phyloP scores from a whole-genome alignment of 2,329 filamentous ascomycete species.

The Cladophialophora yegresii region DNA sequence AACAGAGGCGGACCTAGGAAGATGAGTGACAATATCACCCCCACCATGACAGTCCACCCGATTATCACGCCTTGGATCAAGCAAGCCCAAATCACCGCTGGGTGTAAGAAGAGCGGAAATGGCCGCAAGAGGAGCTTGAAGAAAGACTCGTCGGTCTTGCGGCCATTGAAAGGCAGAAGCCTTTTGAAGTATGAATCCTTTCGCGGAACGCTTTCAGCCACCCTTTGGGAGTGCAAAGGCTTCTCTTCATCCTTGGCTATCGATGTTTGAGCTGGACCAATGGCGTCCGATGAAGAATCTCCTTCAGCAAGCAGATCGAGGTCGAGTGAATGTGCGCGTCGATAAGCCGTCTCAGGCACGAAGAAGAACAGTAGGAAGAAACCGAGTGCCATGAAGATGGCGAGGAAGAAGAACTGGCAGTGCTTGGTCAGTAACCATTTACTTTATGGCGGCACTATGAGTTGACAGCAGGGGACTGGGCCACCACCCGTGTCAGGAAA shows the following conservation, averaged over 20 bases:
- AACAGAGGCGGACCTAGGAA: conserved; percentile 79
- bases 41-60: conserved; percentile 93
- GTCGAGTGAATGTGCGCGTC: conserved; percentile 66
- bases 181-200: conserved; percentile 61
- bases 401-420: conserved; percentile 71
- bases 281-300: conserved; percentile 21
- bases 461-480: background rate
- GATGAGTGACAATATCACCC: conserved; percentile 77
- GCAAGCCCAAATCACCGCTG: conserved; percentile 77
- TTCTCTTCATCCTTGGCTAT: conserved; percentile 23
- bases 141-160: conserved; percentile 77
- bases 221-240: conserved; percentile 16
- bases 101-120: conserved; percentile 79
- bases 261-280: conserved; percentile 7
- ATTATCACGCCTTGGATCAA: conserved; percentile 88
- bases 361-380: conserved; percentile 74
- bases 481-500: background rate
- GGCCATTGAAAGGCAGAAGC: conserved; percentile 73
- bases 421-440: conserved; percentile 1
- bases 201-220: conserved; percentile 37
- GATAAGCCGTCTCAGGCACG: conserved; percentile 81
- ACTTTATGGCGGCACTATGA: background rate
- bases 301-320: conserved; percentile 51
- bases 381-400: conserved; percentile 74
- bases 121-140: conserved; percentile 67